Evolutionary conservation across 306 rosid species (phyloP), one percentile per base, ranked within the genome.

Genomic region (Bauhinia variegata): DNA sequence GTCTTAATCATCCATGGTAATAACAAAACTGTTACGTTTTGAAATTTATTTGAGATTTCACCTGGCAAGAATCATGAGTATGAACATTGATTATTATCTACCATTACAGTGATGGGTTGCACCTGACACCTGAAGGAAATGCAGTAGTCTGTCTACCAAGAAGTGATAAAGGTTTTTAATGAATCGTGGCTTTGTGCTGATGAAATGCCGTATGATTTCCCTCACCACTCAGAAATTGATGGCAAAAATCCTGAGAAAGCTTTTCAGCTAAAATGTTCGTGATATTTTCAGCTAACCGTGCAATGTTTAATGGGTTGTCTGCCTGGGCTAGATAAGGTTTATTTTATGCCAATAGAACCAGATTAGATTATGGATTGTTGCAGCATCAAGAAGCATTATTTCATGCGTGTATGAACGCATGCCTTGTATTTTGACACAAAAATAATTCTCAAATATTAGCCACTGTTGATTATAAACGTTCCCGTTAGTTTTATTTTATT

Each of bases 111-210:
- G 99, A 90, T 75, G 99, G 99, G 14, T 54, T 93, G 86, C 99
- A 90, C 67, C 81, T 93, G 68, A 86, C 95, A 63, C 75, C 92
- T 10, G 97, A 90, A 44, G 97, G 97, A 68, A 90, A 93, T 69
- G 82, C 65, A 16, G 77, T 83, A 47, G 79, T 88, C n/a, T n/a
- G n/a, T n/a, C 54, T 81, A 57, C 73, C 63, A 52, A 64, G 85
- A 76, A 68, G 77, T 81, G 67, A 72, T 48, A 14, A 68, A 71
- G 82, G 77, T 76, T 32, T 73, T 81, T 59, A 64, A 76, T 12
- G 79, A 44, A 15, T 74, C 73, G 6, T 75, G 82, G 79, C 68
- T 88, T 73, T 75, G 83, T 49, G 79, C 95, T 54, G 80, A 46
- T 14, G 81, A 75, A 67, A 75, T 90, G 96, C 96, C 96, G 60